Evolutionary conservation across 768 basidiomycete genomes (phyloP).

Genomic region (Pilatotrama ljubarskyi): DNA sequence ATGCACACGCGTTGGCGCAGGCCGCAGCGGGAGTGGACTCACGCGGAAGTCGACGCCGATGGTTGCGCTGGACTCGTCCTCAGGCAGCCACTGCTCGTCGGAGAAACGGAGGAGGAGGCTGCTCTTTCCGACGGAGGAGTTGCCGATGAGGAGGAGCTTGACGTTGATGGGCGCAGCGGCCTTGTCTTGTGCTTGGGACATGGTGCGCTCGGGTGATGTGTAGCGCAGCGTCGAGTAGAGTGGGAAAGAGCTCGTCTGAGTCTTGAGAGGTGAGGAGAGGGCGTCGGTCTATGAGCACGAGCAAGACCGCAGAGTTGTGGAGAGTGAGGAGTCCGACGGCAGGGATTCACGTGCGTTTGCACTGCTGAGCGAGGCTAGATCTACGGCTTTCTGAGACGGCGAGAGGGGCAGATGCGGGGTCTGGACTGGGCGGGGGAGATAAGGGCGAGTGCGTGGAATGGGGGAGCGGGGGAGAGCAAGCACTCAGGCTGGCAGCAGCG

Average conservation of each 20-base stretch:
- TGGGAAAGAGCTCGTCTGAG: too few relatives aligned
- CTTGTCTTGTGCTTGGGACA: conserved; percentile 20
- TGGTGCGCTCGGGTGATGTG: background rate
- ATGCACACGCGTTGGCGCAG: background rate
- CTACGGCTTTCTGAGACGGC: too few relatives aligned
- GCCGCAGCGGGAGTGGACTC: conserved; percentile 32
- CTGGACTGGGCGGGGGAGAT: background rate
- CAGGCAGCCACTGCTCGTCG: conserved; percentile 91
- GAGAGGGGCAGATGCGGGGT: too few relatives aligned
- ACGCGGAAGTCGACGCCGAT: conserved; percentile 87
- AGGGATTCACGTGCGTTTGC: too few relatives aligned
- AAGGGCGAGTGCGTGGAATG: background rate
- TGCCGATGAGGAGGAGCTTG: conserved; percentile 84
- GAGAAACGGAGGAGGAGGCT: conserved; percentile 93
- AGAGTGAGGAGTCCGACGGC: too few relatives aligned
- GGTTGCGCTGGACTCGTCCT: conserved; percentile 85
- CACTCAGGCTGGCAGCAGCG: too few relatives aligned
- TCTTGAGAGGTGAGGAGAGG: too few relatives aligned
- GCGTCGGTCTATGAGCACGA: too few relatives aligned
- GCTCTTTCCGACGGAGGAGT: conserved; percentile 91
- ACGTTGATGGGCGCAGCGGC: conserved; percentile 57
- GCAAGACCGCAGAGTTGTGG: too few relatives aligned
- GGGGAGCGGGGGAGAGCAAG: background rate
- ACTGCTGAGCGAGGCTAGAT: too few relatives aligned
- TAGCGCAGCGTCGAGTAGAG: background rate